A percentile compares a stretch with the other conserved stretches of the same genome.
Conservation (phyloP, 768 basidiomycete species). For the Steccherinum ochraceum region DNA sequence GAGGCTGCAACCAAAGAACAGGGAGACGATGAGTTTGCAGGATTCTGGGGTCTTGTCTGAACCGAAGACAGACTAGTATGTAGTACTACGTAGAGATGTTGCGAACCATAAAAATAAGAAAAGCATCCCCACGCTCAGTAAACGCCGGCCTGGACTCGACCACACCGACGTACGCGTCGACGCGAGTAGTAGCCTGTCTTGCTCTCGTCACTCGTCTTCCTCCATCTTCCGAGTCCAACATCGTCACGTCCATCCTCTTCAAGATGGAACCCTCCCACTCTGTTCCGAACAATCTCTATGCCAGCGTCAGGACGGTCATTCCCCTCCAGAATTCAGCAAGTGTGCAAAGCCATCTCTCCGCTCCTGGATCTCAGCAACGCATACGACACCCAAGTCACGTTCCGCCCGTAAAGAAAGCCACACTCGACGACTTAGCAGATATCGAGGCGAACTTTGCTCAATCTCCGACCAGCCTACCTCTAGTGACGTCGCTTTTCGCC, state of each 20-base stretch:
- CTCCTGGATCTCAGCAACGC: background rate
- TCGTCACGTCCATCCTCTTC: too few species aligned
- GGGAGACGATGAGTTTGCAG: conserved; percentile 23
- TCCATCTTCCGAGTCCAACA: too few species aligned
- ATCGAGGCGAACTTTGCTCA: background rate
- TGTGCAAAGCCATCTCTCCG: background rate
- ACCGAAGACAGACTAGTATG: too few species aligned
- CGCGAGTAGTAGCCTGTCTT: too few species aligned
- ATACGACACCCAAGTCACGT: background rate
- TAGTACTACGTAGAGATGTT: too few species aligned
- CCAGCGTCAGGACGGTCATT: background rate
- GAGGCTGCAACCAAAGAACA: conserved; percentile 11
- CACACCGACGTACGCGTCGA: too few species aligned
- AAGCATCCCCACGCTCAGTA: too few species aligned
- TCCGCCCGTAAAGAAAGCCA: background rate
- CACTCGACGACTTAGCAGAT: background rate
- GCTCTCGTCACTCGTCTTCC: too few species aligned
- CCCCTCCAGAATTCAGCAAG: background rate
- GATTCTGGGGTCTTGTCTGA: conserved; percentile 4
- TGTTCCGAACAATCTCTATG: background rate
- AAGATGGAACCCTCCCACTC: background rate
- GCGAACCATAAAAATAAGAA: too few species aligned
- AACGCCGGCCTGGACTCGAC: too few species aligned
- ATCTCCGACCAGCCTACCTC: background rate
- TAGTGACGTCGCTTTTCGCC: background rate